These are phyloP conservation scores for Corylus avellana DNA, from an alignment of 306 rosid genomes.

Conservation along the genomic window DNA sequence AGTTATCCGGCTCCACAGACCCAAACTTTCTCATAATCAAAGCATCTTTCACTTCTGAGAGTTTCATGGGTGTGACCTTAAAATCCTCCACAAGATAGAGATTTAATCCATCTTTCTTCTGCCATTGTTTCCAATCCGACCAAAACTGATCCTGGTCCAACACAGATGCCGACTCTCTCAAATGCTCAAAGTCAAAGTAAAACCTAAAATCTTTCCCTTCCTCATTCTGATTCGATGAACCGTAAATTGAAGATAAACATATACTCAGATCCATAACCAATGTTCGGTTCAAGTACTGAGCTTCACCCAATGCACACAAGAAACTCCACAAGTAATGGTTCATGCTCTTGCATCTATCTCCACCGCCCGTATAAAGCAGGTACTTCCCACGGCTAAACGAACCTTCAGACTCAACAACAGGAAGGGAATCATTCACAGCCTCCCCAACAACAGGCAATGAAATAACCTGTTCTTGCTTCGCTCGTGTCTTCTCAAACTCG, in stretches of 20 bases:
- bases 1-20: slow-evolving; percentile 89
- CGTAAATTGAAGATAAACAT: slow-evolving; percentile 82
- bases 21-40: slow-evolving; percentile 92
- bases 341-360: slow-evolving; percentile 97
- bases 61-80: slow-evolving; percentile 85
- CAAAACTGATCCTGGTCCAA: slow-evolving; percentile 90
- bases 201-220: slow-evolving; percentile 97
- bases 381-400: slow-evolving; percentile 73
- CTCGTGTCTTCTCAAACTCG: slow-evolving; percentile 62
- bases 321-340: slow-evolving; percentile 97
- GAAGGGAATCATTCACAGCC: slow-evolving; percentile 76
- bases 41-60: slow-evolving; percentile 63
- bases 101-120: slow-evolving; percentile 61
- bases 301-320: slow-evolving; percentile 98
- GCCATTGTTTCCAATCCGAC: slow-evolving; percentile 87
- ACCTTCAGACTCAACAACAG: slow-evolving; percentile 81
- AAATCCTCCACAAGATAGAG: slow-evolving; percentile 85
- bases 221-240: slow-evolving; percentile 74
- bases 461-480: slow-evolving; percentile 42
- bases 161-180: slow-evolving; percentile 84
- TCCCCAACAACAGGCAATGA: slow-evolving; percentile 84
- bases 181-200: slow-evolving; percentile 96
- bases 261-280: slow-evolving; percentile 93
- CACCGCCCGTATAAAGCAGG: slow-evolving; percentile 74
- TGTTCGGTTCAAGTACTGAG: slow-evolving; percentile 94